Evolutionary conservation across 768 basidiomycete species (phyloP).

Genomic region (Leccinum arenicola): DNA sequence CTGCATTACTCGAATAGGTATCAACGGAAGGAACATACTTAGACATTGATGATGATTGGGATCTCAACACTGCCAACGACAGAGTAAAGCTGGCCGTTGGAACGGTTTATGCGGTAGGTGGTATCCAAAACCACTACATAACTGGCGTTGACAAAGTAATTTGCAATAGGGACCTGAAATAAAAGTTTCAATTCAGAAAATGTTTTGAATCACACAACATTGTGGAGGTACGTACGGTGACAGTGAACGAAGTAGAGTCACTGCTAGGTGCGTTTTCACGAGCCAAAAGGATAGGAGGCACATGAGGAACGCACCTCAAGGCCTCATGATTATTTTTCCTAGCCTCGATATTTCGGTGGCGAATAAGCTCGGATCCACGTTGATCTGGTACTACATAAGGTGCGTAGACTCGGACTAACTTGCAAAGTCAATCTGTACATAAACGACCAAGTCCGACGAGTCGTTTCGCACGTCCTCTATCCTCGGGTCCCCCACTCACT

Average conservation of each 20-base stretch:
- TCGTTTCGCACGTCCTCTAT: too few relatives aligned
- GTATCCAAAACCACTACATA: slow-evolving; percentile 21
- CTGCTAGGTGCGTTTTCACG: background rate
- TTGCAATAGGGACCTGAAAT: slow-evolving; percentile 22
- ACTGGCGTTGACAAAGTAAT: slow-evolving; percentile 15
- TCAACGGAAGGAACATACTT: background rate
- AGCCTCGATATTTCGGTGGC: too few relatives aligned
- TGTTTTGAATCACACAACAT: background rate
- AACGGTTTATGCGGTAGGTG: slow-evolving; percentile 22
- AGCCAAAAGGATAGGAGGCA: slow-evolving; percentile 27
- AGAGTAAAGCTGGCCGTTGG: background rate
- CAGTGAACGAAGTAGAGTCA: background rate
- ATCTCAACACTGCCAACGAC: slow-evolving; percentile 17
- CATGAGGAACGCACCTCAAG: too few relatives aligned
- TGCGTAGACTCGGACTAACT: too few relatives aligned
- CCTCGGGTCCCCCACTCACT: too few relatives aligned
- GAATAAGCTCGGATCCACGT: too few relatives aligned
- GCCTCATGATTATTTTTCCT: too few relatives aligned
- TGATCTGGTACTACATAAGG: too few relatives aligned
- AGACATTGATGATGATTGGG: slow-evolving; percentile 17
- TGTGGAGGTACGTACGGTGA: background rate
- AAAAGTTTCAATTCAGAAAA: slow-evolving; percentile 5
- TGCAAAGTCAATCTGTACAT: too few relatives aligned
- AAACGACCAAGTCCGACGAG: too few relatives aligned
- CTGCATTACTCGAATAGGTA: background rate